phyloP scores from a whole-genome alignment of 2,329 filamentous ascomycete genomes.

The Fusarium sp. region DNA sequence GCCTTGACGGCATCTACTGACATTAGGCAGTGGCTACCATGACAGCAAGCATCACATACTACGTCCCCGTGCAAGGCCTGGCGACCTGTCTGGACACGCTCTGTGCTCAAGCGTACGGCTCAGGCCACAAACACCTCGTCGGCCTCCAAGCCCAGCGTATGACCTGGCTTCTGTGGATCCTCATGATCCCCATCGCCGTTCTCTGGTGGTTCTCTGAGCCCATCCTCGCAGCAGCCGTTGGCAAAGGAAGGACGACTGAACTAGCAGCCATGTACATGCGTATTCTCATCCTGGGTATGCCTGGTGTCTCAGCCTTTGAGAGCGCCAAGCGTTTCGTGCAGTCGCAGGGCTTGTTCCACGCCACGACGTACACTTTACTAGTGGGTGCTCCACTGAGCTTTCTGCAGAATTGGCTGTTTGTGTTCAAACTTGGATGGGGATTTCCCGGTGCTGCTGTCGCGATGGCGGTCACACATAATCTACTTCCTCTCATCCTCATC shows the following conservation, averaged over 20 bases:
- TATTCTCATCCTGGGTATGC: slow-evolving; percentile 76
- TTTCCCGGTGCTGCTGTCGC: slow-evolving; percentile 85
- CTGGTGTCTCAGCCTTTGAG: slow-evolving; percentile 81
- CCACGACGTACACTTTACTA: slow-evolving; percentile 79
- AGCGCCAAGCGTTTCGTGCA: slow-evolving; percentile 82
- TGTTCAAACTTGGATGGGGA: slow-evolving; percentile 74
- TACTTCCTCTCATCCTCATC: slow-evolving; percentile 79
- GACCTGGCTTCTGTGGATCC: slow-evolving; percentile 78
- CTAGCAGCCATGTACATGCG: slow-evolving; percentile 79
- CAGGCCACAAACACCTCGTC: slow-evolving; percentile 86
- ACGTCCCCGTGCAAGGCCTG: slow-evolving; percentile 81
- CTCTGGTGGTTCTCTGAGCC: slow-evolving; percentile 76
- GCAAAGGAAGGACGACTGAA: slow-evolving; percentile 67
- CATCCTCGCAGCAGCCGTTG: slow-evolving; percentile 64
- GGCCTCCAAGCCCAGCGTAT: slow-evolving; percentile 85
- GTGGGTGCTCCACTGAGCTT: slow-evolving; percentile 81
- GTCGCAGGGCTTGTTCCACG: slow-evolving; percentile 82
- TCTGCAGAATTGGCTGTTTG: slow-evolving; percentile 80
- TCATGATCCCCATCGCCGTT: slow-evolving; percentile 77
- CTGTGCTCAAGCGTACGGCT: slow-evolving; percentile 91
- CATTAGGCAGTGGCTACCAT: slow-evolving; percentile 65
- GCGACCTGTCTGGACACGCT: slow-evolving; percentile 90
- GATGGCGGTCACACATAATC: slow-evolving; percentile 79
- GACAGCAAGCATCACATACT: slow-evolving; percentile 82
- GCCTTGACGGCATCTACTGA: not conserved